Conservation (phyloP, 1,139 yeast species). For the Pneumocystis canis region DNA sequence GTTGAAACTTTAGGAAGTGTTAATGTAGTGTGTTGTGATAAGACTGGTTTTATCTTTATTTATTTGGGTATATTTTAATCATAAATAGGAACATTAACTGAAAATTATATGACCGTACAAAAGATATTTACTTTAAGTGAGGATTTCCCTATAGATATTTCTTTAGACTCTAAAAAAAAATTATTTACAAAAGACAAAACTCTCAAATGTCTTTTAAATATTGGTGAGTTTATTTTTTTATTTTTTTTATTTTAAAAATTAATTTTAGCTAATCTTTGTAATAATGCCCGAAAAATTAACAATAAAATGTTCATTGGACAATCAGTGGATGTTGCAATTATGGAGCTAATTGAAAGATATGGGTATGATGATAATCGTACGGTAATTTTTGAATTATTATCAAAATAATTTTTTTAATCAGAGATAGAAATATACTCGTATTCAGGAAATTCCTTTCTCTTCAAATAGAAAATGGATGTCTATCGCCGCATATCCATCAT, state of each 20-base stretch:
- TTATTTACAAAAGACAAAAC: conserved; percentile 2
- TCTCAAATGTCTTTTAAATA: conserved; percentile 5
- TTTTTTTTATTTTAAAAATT: conserved; percentile 19
- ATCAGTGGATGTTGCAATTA: conserved; percentile 83
- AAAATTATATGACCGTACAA: conserved; percentile 85
- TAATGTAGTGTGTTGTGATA: conserved; percentile 86
- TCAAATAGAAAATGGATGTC: conserved; percentile 85
- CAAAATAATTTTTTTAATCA: conserved; percentile 23
- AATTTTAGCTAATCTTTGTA: conserved; percentile 64
- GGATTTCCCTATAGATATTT: neutral
- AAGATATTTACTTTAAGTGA: conserved; percentile 62
- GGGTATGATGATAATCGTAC: conserved; percentile 53
- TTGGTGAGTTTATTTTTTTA: neutral
- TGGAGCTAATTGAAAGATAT: conserved; percentile 58
- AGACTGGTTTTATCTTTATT: conserved; percentile 31
- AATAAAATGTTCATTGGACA: conserved; percentile 67
- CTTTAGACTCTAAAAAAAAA: neutral
- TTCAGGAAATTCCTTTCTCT: conserved; percentile 69
- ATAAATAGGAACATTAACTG: conserved; percentile 62
- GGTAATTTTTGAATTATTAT: conserved; percentile 17
- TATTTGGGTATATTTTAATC: neutral
- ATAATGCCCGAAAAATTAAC: conserved; percentile 38
- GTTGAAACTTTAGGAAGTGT: conserved; percentile 94
- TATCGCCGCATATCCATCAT: conserved; percentile 49
- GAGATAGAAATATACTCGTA: conserved; percentile 28